phyloP scores from a whole-genome alignment of 148 eudicot species.

The Euryodendron excelsum region DNA sequence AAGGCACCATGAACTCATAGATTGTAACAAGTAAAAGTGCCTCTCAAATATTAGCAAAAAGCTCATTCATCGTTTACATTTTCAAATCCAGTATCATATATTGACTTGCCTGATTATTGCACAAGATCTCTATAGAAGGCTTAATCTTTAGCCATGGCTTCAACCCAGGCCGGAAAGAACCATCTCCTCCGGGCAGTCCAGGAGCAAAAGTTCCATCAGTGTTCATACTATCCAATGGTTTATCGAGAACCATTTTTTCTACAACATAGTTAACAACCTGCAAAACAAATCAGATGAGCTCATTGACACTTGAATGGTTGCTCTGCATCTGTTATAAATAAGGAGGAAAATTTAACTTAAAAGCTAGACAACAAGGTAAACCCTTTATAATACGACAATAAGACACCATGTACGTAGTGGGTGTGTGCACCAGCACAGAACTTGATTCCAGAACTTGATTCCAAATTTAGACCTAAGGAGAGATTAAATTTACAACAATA shows the following conservation, averaged over 20 bases:
- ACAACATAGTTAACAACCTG: slow-evolving; percentile 86
- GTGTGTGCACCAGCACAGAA: slow-evolving; percentile 1
- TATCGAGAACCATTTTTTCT: slow-evolving; percentile 90
- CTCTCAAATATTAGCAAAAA: too few relatives aligned
- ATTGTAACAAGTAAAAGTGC: too few relatives aligned
- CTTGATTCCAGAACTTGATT: neutral
- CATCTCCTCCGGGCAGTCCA: slow-evolving; percentile 65
- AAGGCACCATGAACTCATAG: too few relatives aligned
- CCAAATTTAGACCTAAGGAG: neutral
- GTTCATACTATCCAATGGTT: slow-evolving; percentile 55
- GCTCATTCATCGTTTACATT: too few relatives aligned
- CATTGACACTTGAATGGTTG: neutral
- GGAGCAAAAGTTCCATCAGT: slow-evolving; percentile 61
- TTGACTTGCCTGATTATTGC: slow-evolving; percentile 83
- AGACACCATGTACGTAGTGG: neutral
- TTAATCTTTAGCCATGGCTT: slow-evolving; percentile 83
- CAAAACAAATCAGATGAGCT: slow-evolving; percentile 15
- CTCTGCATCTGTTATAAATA: neutral
- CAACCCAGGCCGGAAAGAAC: slow-evolving; percentile 57
- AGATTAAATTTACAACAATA: neutral
- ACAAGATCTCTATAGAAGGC: slow-evolving; percentile 84
- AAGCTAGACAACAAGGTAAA: neutral
- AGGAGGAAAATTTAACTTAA: neutral
- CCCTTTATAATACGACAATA: neutral
- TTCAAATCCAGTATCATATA: neutral